Conservation (phyloP, 257 asterid genomes). For the Cinchona pubescens region DNA sequence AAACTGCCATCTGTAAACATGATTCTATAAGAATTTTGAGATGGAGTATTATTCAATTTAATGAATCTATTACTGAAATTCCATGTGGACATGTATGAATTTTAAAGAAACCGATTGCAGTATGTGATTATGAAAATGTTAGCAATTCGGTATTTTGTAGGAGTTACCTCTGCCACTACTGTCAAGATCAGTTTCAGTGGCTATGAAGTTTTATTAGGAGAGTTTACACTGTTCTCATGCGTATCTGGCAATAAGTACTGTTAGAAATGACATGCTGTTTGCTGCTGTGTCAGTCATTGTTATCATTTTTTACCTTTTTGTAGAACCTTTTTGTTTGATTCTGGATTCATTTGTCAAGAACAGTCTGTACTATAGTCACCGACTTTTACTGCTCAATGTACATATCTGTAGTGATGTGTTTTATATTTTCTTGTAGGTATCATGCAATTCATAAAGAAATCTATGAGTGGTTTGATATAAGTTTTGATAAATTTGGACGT, state of each 20-base stretch:
- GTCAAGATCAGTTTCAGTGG: not conserved
- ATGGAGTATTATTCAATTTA: no score
- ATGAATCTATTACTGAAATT: not conserved
- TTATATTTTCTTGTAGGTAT: slow-evolving; percentile 39
- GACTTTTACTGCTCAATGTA: not conserved
- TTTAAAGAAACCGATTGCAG: no score
- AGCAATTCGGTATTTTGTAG: not conserved
- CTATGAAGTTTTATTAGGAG: not conserved
- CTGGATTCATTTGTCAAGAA: not conserved
- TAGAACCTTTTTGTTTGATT: not conserved
- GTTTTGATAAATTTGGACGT: slow-evolving; percentile 89
- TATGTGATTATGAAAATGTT: not conserved
- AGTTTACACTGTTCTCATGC: not conserved
- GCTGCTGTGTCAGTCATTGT: not conserved
- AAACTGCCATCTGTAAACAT: not conserved
- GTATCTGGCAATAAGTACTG: not conserved
- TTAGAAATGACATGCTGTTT: not conserved
- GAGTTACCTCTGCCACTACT: not conserved
- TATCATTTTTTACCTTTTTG: not conserved
- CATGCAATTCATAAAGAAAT: slow-evolving; percentile 78
- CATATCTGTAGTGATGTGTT: not conserved
- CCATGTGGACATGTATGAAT: not conserved
- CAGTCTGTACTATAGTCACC: not conserved
- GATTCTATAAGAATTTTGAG: not conserved
- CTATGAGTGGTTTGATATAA: slow-evolving; percentile 78